Conservation (phyloP, 1,284 basidiomycete genomes). For the Pseudozyma thailandica region DNA sequence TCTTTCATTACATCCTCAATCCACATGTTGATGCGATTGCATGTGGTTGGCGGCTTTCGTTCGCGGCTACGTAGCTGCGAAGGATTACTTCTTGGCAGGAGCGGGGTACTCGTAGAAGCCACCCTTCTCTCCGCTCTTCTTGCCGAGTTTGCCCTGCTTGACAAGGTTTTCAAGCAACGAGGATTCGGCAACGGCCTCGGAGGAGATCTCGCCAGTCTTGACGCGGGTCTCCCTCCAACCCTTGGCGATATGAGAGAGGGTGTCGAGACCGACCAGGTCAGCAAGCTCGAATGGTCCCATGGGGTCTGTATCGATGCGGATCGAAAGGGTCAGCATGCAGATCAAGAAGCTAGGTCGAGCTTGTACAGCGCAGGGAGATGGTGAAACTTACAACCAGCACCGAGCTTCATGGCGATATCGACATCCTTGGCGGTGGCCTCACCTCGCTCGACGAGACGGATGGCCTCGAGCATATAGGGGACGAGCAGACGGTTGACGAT, state of each 20-base stretch:
- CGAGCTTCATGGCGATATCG: constrained; percentile 74
- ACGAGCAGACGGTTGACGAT: constrained; percentile 73
- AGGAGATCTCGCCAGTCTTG: constrained; percentile 68
- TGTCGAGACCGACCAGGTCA: constrained; percentile 73
- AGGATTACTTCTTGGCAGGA: constrained; percentile 46
- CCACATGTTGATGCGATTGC: no score
- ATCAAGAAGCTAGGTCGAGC: no score
- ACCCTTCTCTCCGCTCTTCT: constrained; percentile 71
- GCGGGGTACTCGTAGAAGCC: constrained; percentile 70
- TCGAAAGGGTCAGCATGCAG: no score
- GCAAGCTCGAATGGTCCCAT: constrained; percentile 73
- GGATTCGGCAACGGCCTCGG: constrained; percentile 71
- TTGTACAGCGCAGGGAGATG: constrained; percentile 22
- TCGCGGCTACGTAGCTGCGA: not conserved
- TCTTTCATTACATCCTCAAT: no score
- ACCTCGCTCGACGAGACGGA: constrained; percentile 73
- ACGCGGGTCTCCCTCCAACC: constrained; percentile 72
- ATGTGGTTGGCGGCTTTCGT: not conserved
- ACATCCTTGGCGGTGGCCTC: constrained; percentile 73
- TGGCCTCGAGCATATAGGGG: constrained; percentile 73
- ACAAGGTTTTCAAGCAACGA: constrained; percentile 71
- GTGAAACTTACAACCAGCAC: constrained; percentile 73
- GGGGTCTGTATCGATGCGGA: no score
- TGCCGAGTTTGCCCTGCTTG: constrained; percentile 72
- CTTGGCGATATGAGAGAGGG: constrained; percentile 70